Percentiles rank a stretch among this genome's conserved stretches.
These are phyloP conservation scores for Amaranthus palmeri DNA, from an alignment of 148 eudicot species.

Conservation along the genomic window DNA sequence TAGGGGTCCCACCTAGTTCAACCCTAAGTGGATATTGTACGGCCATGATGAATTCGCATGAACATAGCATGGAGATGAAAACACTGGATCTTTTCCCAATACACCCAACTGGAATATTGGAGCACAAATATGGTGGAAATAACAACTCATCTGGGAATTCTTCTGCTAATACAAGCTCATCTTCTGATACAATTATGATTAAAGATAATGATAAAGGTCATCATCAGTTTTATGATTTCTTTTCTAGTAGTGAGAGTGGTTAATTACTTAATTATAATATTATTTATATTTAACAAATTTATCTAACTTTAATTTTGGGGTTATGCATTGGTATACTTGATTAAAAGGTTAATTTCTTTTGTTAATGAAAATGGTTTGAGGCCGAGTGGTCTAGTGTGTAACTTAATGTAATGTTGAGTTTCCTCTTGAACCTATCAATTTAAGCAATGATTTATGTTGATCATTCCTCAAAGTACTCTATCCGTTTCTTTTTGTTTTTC, in stretches of 20 bases:
- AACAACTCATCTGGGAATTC: conserved; percentile 19
- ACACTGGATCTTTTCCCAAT: conserved; percentile 53
- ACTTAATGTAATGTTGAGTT: too few species aligned
- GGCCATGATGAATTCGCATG: conserved; percentile 10
- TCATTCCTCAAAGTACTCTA: too few species aligned
- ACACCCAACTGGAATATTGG: conserved; percentile 64
- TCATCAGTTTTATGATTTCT: conserved; percentile 30
- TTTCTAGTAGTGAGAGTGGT: conserved; percentile 27
- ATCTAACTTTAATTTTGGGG: conserved; percentile 6
- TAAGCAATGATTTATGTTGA: too few species aligned
- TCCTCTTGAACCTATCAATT: too few species aligned
- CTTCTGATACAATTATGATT: conserved; percentile 8
- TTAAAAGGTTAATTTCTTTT: neutral
- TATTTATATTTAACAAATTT: neutral
- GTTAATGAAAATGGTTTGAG: too few species aligned
- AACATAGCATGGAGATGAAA: conserved; percentile 6
- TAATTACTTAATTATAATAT: neutral
- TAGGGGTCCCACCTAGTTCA: conserved; percentile 17
- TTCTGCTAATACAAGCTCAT: conserved; percentile 3
- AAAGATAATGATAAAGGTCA: neutral
- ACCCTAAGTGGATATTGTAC: conserved; percentile 15
- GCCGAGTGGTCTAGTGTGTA: too few species aligned
- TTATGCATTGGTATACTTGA: conserved; percentile 3
- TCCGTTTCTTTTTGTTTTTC: too few species aligned
- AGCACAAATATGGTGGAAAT: conserved; percentile 16